Base-by-base conservation (phyloP, 2,329 filamentous ascomycete species). In the Pseudogymnoascus sp. region DNA sequence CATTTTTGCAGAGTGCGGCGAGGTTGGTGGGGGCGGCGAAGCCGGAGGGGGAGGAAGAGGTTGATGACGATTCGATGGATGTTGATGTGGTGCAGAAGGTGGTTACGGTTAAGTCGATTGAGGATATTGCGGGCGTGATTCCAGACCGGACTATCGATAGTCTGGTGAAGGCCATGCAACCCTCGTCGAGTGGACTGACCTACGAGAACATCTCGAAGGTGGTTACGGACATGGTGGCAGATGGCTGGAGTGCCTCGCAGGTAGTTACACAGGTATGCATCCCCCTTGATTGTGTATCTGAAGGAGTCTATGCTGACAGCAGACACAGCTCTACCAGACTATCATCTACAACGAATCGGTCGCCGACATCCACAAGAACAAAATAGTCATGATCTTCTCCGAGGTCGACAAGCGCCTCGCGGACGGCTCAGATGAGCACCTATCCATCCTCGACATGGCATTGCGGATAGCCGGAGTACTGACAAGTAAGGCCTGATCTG, bases 111-210 rank as follows among this genome's bases (percentile, higher is more conserved):
- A 85, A 84, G 68, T 90, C 85, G 60, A 85, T 99, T 55, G 91
- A 97, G 72, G 94, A 99, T 70, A 99, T 99, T 72, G 93, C 94
- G 0, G 94, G 95, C 62, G 91, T 97, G 2, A 92, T 99, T 67
- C 94, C 95, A 0, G 82, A 87, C 12, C 69, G 74, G 9, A 90
- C 91, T 1, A 85, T 99, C 59, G 82, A 89, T 62, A 76, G 75
- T 7, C 80, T 99, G 13, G 79, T 91, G 10, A 77, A 84, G 64
- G 89, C 91, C 15, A 89, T 97, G 78, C 88, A 90, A 68, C 90
- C 91, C 4, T 83, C 79, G 66, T 82, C 82, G 25, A 80, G 81
- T 38, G 82, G 82, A 0, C 80, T 83, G 12, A 80, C 85, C 0
- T 99, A 96, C 71, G 82, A 86, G 64, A 81, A 83, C 10, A 84